Evolutionary conservation across 805 yeast genomes (phyloP), one percentile per base, ranked within the genome.

Genomic region (Lachancea dasiensis): DNA sequence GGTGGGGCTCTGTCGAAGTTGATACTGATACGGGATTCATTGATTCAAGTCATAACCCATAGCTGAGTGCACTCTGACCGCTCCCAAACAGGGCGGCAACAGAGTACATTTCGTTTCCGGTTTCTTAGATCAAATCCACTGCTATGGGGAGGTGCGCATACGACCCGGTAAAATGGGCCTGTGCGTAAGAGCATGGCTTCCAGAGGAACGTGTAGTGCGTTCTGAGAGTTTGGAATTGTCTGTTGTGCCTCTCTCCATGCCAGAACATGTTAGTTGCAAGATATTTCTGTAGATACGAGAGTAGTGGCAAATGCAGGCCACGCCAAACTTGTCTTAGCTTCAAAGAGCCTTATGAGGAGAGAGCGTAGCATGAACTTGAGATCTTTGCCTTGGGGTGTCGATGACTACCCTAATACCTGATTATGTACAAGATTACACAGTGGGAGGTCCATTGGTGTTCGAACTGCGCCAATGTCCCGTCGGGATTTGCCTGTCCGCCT

Each of bases 51-150:
- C 38, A 45, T 47, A 60, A 58, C 64, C 64, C 62, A 61, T 59
- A 61, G 65, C 65, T 61, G 65, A 60, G 49, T 58, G 56, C 43
- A 35, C 41, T 46, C 47, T 59, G 62, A 60, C 62, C 48, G 48
- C 48, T 53, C 52, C 65, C 62, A 61, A 61, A 61, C 65, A 61
- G 56, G 60, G 46, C 49, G 44, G 63, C 49, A 54, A 61, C 64
- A 53, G 46, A 48, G 39, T 48, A 48, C 57, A 58, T 54, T 61
- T 60, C 65, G 65, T 61, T 60, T 61, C 65, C 62, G 65, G 65
- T 61, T 60, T 61, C 65, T 61, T 61, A 60, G 65, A 61, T 52
- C 43, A 59, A 47, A 14, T 40, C 11, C 21, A 50, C 54, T 54
- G 43, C 50, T 45, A 51, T 56, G 64, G 48, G 45, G 52, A 27